Conservation (phyloP, 2,329 filamentous ascomycete genomes). For the Microcyclosporella mali region DNA sequence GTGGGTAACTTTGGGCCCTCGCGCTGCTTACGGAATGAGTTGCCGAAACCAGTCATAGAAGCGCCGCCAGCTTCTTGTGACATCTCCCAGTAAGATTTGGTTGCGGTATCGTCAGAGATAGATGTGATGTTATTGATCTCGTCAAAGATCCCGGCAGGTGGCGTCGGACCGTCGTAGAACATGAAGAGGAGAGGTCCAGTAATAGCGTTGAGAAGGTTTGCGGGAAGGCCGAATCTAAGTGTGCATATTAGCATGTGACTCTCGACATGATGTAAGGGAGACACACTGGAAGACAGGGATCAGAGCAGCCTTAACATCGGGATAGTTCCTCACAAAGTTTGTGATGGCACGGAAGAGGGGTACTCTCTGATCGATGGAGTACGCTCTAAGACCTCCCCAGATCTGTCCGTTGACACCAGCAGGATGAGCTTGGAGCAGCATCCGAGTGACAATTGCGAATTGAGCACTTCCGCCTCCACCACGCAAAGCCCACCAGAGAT, state of each 20-base stretch:
- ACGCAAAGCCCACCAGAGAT: slow-evolving; percentile 49
- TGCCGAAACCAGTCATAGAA: slow-evolving; percentile 13
- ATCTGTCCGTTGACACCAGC: slow-evolving; percentile 16
- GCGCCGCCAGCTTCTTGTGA: slow-evolving; percentile 14
- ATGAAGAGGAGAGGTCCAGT: slow-evolving; percentile 17
- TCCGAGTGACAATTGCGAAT: slow-evolving; percentile 22
- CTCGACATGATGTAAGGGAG: background rate
- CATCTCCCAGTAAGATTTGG: slow-evolving; percentile 11
- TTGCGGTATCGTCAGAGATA: slow-evolving; percentile 7
- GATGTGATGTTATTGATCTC: slow-evolving; percentile 12
- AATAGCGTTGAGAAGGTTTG: slow-evolving; percentile 13
- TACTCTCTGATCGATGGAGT: slow-evolving; percentile 10
- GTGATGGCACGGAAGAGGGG: slow-evolving; percentile 14
- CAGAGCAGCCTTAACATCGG: slow-evolving; percentile 15
- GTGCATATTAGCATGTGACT: background rate
- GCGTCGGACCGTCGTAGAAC: slow-evolving; percentile 16
- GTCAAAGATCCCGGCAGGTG: slow-evolving; percentile 13
- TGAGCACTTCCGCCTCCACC: slow-evolving; percentile 49
- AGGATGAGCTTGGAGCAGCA: slow-evolving; percentile 18
- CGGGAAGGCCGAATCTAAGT: slow-evolving; percentile 10
- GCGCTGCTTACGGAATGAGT: slow-evolving; percentile 20
- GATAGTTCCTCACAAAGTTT: slow-evolving; percentile 13
- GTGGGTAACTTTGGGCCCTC: no score
- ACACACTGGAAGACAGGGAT: slow-evolving; percentile 13
- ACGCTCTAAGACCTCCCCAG: slow-evolving; percentile 18